A percentile compares a stretch with the other conserved stretches of the same genome.
phyloP scores from a whole-genome alignment of 2,329 filamentous ascomycete genomes.

The Anthostomella pinea region DNA sequence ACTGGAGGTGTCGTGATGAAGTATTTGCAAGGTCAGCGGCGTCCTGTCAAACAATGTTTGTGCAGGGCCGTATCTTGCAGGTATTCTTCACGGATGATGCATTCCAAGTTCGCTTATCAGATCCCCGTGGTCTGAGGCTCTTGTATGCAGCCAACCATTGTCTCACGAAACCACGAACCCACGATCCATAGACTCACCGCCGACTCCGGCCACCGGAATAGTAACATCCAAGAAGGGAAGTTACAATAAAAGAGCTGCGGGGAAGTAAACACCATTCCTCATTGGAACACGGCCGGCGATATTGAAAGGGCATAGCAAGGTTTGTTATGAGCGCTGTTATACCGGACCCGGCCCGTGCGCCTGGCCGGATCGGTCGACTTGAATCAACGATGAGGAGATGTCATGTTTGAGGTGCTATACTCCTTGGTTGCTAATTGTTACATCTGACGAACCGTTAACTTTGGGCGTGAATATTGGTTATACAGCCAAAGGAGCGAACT shows the following conservation, averaged over 20 bases:
- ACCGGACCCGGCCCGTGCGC: constrained; percentile 11
- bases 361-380: constrained; percentile 12
- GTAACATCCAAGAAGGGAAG: too few species aligned
- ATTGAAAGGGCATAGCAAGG: constrained; percentile 8
- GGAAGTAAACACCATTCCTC: not conserved
- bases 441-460: too few species aligned
- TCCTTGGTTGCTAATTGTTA: constrained; percentile 5
- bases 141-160: constrained; percentile 1
- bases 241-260: not conserved
- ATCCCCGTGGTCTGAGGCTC: not conserved
- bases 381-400: constrained; percentile 18
- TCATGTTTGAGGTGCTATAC: constrained; percentile 16
- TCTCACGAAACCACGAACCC: too few species aligned
- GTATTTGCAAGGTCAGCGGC: constrained; percentile 10
- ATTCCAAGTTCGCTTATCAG: not conserved
- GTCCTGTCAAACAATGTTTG: constrained; percentile 14
- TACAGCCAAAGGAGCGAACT: too few species aligned
- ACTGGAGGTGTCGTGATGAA: constrained; percentile 4
- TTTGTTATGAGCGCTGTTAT: constrained; percentile 5
- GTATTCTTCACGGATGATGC: too few species aligned
- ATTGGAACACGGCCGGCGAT: constrained; percentile 3
- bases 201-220: too few species aligned
- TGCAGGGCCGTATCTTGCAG: too few species aligned
- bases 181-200: too few species aligned
- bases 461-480: too few species aligned